Evolutionary conservation across 768 basidiomycete genomes (phyloP), one percentile per base, ranked within the genome.

Genomic region (Epithele typhae): DNA sequence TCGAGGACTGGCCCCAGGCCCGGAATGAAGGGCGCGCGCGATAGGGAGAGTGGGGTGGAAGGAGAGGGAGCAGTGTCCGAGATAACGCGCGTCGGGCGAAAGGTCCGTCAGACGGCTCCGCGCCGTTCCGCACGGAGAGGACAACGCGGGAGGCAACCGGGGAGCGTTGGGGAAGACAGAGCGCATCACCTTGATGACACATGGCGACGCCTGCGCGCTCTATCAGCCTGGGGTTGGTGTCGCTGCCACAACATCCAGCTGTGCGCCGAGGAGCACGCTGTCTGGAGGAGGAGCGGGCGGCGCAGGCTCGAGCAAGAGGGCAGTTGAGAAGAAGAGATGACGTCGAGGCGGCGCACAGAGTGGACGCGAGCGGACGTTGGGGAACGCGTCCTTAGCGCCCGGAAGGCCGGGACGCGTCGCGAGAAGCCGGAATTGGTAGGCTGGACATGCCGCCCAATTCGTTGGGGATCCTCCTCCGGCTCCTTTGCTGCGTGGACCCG

Each of bases 401-500:
- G n/a, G n/a, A n/a, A n/a, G n/a, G n/a, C n/a, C 37, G 37, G 37
- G 9, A 19, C 27, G 25, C 40, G 40, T 41, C 40, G 40, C 40
- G 40, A 41, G 8, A 40, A 12, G 22, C 40, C 40, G 40, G 46
- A 35, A 42, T 23, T 22, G 22, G 41, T 5, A 23, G 36, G 40
- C 14, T 45, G 7, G 27, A 8, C 11, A 12, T 25, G 24, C 37
- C 19, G 8, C 6, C 21, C 14, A 22, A 40, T 47, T 42, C 41
- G 45, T 52, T 52, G 51, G 51, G 51, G 46, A 47, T 38, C 18
- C 25, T 17, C 36, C 23, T 40, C 37, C 23, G 23, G 27, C 1
- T 4, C 32, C 33, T 21, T 36, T 30, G 47, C 48, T 22, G 48
- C 27, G n/a, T n/a, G n/a, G n/a, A n/a, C n/a, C n/a, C n/a, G 35